phyloP scores from a whole-genome alignment of 768 basidiomycete genomes.

The Mycena haematopus region DNA sequence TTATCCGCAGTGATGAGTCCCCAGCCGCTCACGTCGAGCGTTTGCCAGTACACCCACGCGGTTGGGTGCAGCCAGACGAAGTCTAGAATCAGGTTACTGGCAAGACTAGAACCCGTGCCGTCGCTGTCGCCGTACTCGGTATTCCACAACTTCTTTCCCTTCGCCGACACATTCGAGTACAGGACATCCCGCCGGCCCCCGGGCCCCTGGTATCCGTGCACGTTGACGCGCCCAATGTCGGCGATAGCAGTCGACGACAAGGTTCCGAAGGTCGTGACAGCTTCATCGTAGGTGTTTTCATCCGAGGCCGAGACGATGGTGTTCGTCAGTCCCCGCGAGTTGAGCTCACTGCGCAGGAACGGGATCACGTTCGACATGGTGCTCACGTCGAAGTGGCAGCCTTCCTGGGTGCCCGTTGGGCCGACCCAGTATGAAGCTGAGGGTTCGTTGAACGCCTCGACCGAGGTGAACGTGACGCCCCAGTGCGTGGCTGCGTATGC shows the following conservation, averaged over 20 bases:
- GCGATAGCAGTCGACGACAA: slow-evolving; percentile 15
- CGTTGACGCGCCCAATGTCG: slow-evolving; percentile 26
- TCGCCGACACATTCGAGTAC: slow-evolving; percentile 12
- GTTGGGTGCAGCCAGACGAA: slow-evolving; percentile 30
- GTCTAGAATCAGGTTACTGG: slow-evolving; percentile 29
- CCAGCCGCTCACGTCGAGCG: slow-evolving; percentile 26
- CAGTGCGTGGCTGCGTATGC: slow-evolving; percentile 17
- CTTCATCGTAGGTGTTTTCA: slow-evolving; percentile 30
- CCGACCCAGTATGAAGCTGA: slow-evolving; percentile 29
- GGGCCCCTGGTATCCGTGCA: slow-evolving; percentile 30
- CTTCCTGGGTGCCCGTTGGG: slow-evolving; percentile 29
- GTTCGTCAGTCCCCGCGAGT: slow-evolving; percentile 25
- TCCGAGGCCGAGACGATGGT: slow-evolving; percentile 28
- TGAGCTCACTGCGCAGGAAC: slow-evolving; percentile 27
- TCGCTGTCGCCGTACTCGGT: slow-evolving; percentile 30
- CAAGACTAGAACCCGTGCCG: slow-evolving; percentile 25
- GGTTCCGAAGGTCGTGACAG: slow-evolving; percentile 13
- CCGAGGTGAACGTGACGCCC: slow-evolving; percentile 29
- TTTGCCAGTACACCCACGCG: slow-evolving; percentile 32
- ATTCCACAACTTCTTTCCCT: slow-evolving; percentile 29
- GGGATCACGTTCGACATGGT: slow-evolving; percentile 29
- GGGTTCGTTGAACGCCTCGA: slow-evolving; percentile 32
- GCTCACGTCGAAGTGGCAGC: slow-evolving; percentile 31
- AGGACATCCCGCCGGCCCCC: slow-evolving; percentile 27
- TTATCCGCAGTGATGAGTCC: slow-evolving; percentile 28